Evolutionary conservation across 208 protist species (phyloP).

Genomic region (Wallacemonas rigidus): DNA sequence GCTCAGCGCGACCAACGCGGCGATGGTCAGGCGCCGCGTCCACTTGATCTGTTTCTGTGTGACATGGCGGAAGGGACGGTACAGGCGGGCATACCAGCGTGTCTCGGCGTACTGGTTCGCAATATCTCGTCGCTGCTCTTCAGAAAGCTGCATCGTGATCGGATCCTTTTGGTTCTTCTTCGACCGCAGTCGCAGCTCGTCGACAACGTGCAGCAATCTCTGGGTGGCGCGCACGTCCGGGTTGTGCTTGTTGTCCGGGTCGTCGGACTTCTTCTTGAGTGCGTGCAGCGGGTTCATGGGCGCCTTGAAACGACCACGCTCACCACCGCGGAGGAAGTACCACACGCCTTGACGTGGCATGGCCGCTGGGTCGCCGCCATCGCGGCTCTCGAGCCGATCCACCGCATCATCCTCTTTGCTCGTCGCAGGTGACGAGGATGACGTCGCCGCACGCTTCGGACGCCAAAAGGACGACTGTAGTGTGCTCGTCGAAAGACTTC

Average conservation of each 20-base stretch:
- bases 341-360: slow-evolving; percentile 18
- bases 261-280: slow-evolving; percentile 3
- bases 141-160: slow-evolving; percentile 48
- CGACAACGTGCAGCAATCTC: slow-evolving; percentile 39
- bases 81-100: slow-evolving; percentile 56
- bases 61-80: slow-evolving; percentile 44
- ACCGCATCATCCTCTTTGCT: neutral
- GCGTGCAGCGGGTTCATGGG: slow-evolving; percentile 25
- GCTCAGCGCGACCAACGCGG: slow-evolving; percentile 20
- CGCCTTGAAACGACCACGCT: neutral
- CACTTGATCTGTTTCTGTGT: slow-evolving; percentile 61
- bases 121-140: slow-evolving; percentile 62
- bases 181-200: slow-evolving; percentile 25
- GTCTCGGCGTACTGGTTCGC: slow-evolving; percentile 51
- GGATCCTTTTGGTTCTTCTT: slow-evolving; percentile 20
- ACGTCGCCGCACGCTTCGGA: slow-evolving; percentile 4
- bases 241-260: slow-evolving; percentile 23
- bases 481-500: neutral
- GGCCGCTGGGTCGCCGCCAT: slow-evolving; percentile 10
- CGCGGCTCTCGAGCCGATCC: neutral
- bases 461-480: slow-evolving; percentile 14
- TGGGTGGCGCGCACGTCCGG: slow-evolving; percentile 28
- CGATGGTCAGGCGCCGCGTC: slow-evolving; percentile 25
- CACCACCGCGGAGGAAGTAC: slow-evolving; percentile 9
- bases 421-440: neutral